Conservation (phyloP, 257 asterid genomes). For the Solanum ahanhuiri region DNA sequence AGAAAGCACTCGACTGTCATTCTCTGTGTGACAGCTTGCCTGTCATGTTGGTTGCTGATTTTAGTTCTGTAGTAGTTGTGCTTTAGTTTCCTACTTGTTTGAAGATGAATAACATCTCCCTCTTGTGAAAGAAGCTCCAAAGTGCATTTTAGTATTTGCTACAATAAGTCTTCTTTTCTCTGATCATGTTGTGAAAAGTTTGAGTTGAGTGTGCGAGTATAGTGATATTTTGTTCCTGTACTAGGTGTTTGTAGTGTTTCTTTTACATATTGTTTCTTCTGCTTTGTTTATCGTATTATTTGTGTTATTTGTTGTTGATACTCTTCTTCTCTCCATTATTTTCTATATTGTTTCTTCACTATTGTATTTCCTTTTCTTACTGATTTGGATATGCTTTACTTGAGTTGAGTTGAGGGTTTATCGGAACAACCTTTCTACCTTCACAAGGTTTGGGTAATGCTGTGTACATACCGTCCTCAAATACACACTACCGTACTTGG, state of each 20-base stretch:
- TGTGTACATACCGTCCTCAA: not conserved
- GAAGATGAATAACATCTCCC: not conserved
- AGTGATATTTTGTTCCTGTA: not conserved
- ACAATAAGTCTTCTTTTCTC: not conserved
- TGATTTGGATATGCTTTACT: not conserved
- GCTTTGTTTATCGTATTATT: not conserved
- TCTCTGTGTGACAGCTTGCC: not conserved
- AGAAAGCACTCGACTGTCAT: not conserved
- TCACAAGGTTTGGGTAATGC: not conserved
- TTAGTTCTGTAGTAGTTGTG: not conserved
- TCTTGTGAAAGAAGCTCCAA: not conserved
- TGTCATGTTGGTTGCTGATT: not conserved
- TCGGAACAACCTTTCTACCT: not conserved
- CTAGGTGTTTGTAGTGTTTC: not conserved
- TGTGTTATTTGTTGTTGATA: not conserved
- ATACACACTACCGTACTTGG: not conserved
- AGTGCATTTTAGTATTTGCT: not conserved
- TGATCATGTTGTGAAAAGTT: not conserved
- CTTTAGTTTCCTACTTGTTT: not conserved
- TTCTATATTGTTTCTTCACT: not conserved
- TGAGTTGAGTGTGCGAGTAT: not conserved
- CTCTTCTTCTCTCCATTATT: not conserved
- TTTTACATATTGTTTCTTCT: not conserved
- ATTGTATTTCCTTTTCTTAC: not conserved
- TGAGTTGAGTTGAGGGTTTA: not conserved